Conservation (phyloP, 345 rosid species). For the Lenwebbia sp. region DNA sequence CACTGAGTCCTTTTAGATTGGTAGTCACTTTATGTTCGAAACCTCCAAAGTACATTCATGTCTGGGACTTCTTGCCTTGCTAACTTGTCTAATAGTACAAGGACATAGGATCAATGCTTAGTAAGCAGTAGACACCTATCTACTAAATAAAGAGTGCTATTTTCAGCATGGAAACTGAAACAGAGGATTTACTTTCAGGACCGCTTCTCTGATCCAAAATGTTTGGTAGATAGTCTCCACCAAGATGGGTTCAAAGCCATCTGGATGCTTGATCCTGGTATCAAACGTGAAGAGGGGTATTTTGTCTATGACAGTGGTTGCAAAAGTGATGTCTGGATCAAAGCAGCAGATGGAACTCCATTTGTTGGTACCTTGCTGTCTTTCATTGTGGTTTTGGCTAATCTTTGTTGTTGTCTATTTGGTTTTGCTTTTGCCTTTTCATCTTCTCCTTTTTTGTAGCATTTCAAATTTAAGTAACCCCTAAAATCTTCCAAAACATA, state of each 20-base stretch:
- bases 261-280: conserved; percentile 98
- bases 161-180: neutral
- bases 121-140: neutral
- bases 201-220: conserved; percentile 52
- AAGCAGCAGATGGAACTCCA: conserved; percentile 50
- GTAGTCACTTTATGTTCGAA: neutral
- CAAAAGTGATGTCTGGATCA: conserved; percentile 54
- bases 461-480: neutral
- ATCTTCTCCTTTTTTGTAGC: neutral
- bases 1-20: neutral
- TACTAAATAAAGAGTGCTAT: neutral
- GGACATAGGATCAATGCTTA: neutral
- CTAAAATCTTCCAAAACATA: neutral
- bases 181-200: conserved; percentile 31
- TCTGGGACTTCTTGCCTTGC: neutral
- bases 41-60: neutral
- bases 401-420: neutral
- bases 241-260: conserved; percentile 69
- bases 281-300: conserved; percentile 70
- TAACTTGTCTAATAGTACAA: neutral
- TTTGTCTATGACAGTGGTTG: conserved; percentile 59
- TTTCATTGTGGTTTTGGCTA: neutral
- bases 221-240: conserved; percentile 54
- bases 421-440: neutral
- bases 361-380: conserved; percentile 42